phyloP scores from a whole-genome alignment of 2,329 filamentous ascomycete genomes.

The Lecanicillium sp. region DNA sequence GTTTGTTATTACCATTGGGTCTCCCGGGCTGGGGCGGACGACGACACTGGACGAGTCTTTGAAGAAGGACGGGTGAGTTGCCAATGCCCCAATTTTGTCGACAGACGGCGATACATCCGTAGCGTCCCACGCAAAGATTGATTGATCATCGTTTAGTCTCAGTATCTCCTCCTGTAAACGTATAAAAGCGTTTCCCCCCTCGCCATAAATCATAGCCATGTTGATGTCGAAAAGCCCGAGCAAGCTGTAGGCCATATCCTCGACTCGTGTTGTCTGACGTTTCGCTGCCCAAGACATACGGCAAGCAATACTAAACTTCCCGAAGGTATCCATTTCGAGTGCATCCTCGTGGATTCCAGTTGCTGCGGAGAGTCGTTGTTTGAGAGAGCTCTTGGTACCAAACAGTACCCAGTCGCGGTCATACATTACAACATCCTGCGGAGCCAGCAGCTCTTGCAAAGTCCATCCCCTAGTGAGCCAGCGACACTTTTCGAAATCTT shows the following conservation, averaged over 20 bases:
- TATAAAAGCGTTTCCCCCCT: constrained; percentile 16
- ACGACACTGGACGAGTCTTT: too few relatives aligned
- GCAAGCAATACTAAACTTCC: not conserved
- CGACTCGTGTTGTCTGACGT: constrained; percentile 17
- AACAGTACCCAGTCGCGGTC: constrained; percentile 18
- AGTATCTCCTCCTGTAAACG: constrained; percentile 18
- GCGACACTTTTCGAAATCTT: constrained; percentile 13
- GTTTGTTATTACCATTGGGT: too few relatives aligned
- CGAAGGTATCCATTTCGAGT: not conserved
- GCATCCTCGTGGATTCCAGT: not conserved
- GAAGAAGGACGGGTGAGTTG: too few relatives aligned
- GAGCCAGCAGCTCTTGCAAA: constrained; percentile 23
- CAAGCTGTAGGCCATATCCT: constrained; percentile 23
- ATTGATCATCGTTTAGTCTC: constrained; percentile 7
- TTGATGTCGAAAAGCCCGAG: constrained; percentile 23
- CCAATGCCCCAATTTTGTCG: too few relatives aligned
- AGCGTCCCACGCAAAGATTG: constrained; percentile 17
- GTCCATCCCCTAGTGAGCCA: constrained; percentile 25
- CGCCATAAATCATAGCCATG: constrained; percentile 25
- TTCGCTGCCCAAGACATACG: constrained; percentile 15
- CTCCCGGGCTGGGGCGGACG: too few relatives aligned
- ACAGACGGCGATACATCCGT: too few relatives aligned
- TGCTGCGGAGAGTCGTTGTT: not conserved
- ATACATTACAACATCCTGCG: constrained; percentile 22
- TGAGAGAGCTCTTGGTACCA: constrained; percentile 17